Base-by-base conservation (phyloP, 768 basidiomycete genomes). In the Xerocomus brunneocitrinus region DNA sequence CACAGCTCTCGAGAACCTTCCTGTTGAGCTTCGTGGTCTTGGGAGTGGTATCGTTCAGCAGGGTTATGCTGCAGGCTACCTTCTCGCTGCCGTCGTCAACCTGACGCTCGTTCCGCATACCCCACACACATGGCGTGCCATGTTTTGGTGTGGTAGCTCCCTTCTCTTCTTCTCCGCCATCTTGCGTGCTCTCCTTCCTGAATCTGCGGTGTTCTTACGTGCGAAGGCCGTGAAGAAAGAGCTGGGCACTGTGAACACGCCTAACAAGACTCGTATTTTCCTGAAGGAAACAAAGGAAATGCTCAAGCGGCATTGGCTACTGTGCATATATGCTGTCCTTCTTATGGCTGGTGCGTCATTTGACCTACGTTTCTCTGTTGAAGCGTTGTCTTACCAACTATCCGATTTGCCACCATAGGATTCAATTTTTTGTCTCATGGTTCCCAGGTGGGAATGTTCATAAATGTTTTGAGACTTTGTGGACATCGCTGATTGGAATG, bases 11-110 rank as follows among this genome's bases (percentile, higher is more conserved):
- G 94, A 98, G 67, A 94, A 92, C 65, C 78, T 95, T 14, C 94
- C 94, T 0, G 84, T 89, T n/a, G 88, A 91, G 62, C 82, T 84
- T 28, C 88, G 95, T 66, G 95, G 95, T 32, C 74, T 97, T 5
- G 85, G 84, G 4, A 86, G 83, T 32, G 95, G 95, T 10, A 75
- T 97, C 50, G 68, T 98, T 12, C 95, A 98, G 60, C 85, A 95
- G 67, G 95, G 92, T n/a, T 95, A 95, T 62, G 89, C 91, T 0
- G 77, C 85, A 8, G 94, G 95, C 3, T 95, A 87, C 65, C 82
- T 97, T 19, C 57, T 95, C 51, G 88, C 91, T 0, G 92, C 93
- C 3, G 79, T 89, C 49, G 79, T 94, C 74, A 92, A 92, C 64
- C 75, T 95, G 35, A 78, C 71, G 8, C 72, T 89, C 38, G 87